Base-by-base conservation (phyloP, 225 moss, liverwort and hornwort species). In the Physcomitrium patens region DNA sequence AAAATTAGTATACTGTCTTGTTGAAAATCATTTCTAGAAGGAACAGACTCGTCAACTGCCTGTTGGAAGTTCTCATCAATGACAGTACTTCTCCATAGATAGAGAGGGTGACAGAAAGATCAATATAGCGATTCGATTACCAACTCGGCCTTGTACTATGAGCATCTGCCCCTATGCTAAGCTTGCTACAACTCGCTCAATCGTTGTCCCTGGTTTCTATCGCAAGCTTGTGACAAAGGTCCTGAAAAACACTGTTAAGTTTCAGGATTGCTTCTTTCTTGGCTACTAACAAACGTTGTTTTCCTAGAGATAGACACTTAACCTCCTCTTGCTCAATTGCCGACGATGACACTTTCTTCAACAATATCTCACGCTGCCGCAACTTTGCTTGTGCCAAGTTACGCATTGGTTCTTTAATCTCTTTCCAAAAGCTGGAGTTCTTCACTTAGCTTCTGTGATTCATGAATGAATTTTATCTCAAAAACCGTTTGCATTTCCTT, bases 211-310 rank as follows among this genome's bases (percentile, higher is more conserved):
- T 70, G 14, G 68, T 20, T 71, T 83, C 52, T 52, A 75, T 81
- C 76, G 90, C 85, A 20, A 89, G 50, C 67, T 84, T 79, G 16
- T 79, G 82, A 31, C 76, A 84, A 48, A 90, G 77, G 60, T 81
- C 84, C 58, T 81, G 79, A 64, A 90, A 71, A 58, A 77, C 76
- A 67, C 58, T 80, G 79, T 80, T 69, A 7, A 86, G 65, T 63
- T 82, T 87, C 26, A 80, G 68, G 23, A 82, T 85, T 24, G 89
- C 88, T 61, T 79, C 69, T 60, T 89, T 90, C 46, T 86, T 88
- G 1, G 69, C 66, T 57, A 86, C 85, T 26, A 93, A 69, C 74
- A 89, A 69, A 11, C 66, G 78, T 65, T 90, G 83, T 67, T 91
- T 93, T 45, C 76, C 78, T 12, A 84, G 78, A 18, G 82, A 83